Conservation (phyloP, 1,284 basidiomycete genomes). For the Thelephora terrestris region DNA sequence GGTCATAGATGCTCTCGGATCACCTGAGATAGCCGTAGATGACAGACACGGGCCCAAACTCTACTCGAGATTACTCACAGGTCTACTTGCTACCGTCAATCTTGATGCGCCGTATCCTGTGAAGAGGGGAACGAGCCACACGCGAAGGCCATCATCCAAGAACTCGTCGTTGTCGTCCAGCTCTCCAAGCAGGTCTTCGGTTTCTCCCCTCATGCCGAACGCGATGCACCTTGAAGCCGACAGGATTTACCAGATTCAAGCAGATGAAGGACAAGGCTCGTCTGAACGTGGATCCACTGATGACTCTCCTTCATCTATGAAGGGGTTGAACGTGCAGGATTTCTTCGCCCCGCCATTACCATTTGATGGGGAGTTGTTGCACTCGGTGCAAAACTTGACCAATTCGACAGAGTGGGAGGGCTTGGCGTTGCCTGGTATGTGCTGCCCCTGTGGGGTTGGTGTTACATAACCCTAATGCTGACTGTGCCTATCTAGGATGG, state of each 20-base stretch:
- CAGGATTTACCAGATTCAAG: not conserved
- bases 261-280: not conserved
- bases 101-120: not conserved
- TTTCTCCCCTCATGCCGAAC: conserved; percentile 1
- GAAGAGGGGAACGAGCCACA: conserved; percentile 32
- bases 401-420: conserved; percentile 41
- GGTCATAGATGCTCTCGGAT: conserved; percentile 53
- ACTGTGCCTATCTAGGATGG: conserved; percentile 4
- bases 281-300: not conserved
- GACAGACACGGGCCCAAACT: conserved; percentile 67
- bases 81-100: conserved; percentile 42
- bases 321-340: conserved; percentile 24
- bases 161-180: conserved; percentile 8
- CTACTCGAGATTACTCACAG: conserved; percentile 63
- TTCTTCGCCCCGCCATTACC: conserved; percentile 44
- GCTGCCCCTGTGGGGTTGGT: not conserved
- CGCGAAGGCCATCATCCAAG: conserved; percentile 20
- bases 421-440: conserved; percentile 41
- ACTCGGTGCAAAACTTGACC: conserved; percentile 47
- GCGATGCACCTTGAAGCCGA: not conserved
- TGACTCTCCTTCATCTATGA: conserved; percentile 4
- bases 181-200: conserved; percentile 7
- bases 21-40: conserved; percentile 60
- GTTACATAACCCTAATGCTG: not conserved
- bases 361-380: conserved; percentile 49